These are phyloP conservation scores for Fusarium sp. DNA, from an alignment of 2,329 filamentous ascomycete species.

Conservation along the genomic window DNA sequence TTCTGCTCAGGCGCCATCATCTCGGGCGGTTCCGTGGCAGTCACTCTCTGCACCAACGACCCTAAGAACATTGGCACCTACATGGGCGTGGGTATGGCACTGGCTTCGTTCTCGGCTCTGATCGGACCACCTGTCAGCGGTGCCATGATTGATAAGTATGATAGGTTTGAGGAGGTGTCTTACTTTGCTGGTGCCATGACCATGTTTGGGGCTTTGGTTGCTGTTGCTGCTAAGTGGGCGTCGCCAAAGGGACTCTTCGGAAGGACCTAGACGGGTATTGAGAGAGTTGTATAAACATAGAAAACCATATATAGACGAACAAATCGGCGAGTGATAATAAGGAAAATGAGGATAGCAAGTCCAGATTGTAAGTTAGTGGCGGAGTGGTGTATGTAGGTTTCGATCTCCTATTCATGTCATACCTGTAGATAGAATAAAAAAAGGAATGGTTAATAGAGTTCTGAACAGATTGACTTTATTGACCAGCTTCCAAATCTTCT, in stretches of 20 bases:
- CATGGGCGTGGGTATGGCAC: conserved; percentile 60
- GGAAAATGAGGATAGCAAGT: not conserved
- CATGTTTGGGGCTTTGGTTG: conserved; percentile 29
- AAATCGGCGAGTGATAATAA: not conserved
- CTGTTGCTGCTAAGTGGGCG: conserved; percentile 23
- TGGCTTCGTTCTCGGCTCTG: conserved; percentile 55
- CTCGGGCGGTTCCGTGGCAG: conserved; percentile 55
- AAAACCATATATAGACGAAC: not conserved
- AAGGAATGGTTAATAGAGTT: not conserved
- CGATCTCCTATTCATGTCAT: not conserved
- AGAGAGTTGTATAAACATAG: not conserved
- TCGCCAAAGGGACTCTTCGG: conserved; percentile 33
- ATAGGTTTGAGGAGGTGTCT: conserved; percentile 34
- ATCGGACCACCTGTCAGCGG: conserved; percentile 51
- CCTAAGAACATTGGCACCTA: conserved; percentile 59
- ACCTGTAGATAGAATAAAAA: not conserved
- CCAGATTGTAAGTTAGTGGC: not conserved
- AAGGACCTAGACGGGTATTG: conserved; percentile 8
- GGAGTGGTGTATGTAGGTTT: not conserved
- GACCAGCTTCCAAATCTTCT: not conserved
- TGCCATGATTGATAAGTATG: conserved; percentile 51
- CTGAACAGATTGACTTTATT: not conserved
- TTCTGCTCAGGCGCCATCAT: conserved; percentile 56
- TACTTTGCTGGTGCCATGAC: conserved; percentile 39
- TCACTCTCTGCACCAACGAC: conserved; percentile 49